Conservation (phyloP, 768 basidiomycete species). For the Pisolithus albus region DNA sequence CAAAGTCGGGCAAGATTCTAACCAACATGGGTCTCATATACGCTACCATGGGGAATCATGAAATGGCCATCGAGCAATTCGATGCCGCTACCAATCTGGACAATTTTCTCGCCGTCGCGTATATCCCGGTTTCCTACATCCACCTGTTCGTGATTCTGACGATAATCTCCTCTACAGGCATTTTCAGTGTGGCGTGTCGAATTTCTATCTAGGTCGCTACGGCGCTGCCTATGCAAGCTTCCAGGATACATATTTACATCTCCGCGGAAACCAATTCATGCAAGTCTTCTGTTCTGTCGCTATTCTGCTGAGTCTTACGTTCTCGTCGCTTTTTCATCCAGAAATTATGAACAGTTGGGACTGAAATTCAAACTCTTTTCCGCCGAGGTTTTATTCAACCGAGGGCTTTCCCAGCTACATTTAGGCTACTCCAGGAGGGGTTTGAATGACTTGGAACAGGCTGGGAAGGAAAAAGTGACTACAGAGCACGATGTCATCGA, state of each 20-base stretch:
- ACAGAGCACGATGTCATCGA: conserved; percentile 87
- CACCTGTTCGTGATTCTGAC: no score
- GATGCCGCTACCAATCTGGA: conserved; percentile 71
- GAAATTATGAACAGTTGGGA: conserved; percentile 89
- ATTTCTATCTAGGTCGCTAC: conserved; percentile 75
- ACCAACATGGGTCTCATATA: conserved; percentile 93
- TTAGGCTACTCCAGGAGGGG: conserved; percentile 60
- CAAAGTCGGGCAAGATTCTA: conserved; percentile 83
- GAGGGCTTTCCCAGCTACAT: conserved; percentile 72
- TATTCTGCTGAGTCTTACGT: background rate
- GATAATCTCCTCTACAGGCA: conserved; percentile 38
- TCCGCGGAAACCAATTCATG: conserved; percentile 84
- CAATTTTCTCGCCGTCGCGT: conserved; percentile 84
- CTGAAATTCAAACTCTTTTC: conserved; percentile 85
- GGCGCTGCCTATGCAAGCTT: conserved; percentile 75
- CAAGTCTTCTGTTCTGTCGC: conserved; percentile 29
- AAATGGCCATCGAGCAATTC: conserved; percentile 77
- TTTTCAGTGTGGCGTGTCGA: conserved; percentile 87
- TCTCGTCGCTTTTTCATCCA: conserved; percentile 21
- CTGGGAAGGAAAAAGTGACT: conserved; percentile 63
- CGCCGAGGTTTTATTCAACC: conserved; percentile 88
- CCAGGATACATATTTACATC: conserved; percentile 70
- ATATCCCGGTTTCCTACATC: conserved; percentile 26
- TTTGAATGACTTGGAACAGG: conserved; percentile 63
- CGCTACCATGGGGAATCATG: conserved; percentile 86